A percentile compares a stretch with the other conserved stretches of the same genome.
Conservation (phyloP, 1,284 basidiomycete species). For the Apiotrichum sp. region DNA sequence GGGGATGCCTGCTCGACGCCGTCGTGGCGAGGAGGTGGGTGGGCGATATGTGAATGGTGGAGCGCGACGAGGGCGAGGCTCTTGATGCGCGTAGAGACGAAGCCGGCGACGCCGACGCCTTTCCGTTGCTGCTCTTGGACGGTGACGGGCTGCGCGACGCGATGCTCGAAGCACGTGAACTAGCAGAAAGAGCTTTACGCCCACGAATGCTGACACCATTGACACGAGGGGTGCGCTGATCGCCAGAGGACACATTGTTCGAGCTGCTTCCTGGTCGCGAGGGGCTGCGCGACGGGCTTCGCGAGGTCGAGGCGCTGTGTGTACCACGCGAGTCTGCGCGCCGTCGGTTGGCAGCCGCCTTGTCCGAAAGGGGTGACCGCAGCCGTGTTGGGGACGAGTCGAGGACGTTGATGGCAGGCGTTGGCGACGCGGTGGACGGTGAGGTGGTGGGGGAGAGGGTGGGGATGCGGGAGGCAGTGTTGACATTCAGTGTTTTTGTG, state of each 20-base stretch:
- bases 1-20: background rate
- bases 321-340: background rate
- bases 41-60: no score
- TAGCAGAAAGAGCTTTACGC: background rate
- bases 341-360: background rate
- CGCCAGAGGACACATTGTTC: background rate
- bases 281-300: no score
- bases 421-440: background rate
- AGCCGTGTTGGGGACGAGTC: background rate
- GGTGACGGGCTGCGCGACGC: background rate
- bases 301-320: no score
- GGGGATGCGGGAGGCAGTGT: background rate
- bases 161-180: background rate
- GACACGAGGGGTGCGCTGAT: background rate
- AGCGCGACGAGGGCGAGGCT: no score
- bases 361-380: no score
- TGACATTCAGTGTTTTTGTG: no score
- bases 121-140: background rate
- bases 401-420: background rate
- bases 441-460: background rate
- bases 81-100: no score
- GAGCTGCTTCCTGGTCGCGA: no score
- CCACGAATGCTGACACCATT: background rate
- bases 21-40: background rate
- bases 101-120: no score